Conservation (phyloP, 2,329 filamentous ascomycete species). For the Colletotrichum destructivum region DNA sequence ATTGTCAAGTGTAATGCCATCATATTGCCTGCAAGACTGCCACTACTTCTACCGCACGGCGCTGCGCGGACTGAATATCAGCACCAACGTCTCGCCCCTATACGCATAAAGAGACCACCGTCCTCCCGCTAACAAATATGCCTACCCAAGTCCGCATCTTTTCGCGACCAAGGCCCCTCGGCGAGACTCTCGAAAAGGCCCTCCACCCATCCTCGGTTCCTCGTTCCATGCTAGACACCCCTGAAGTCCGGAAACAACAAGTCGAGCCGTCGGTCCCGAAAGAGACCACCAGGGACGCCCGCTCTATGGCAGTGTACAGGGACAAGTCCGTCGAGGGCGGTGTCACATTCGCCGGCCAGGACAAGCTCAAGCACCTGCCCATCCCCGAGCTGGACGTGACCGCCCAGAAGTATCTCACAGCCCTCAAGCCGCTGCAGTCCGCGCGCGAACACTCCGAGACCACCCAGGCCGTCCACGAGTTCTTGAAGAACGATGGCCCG, state of each 20-base stretch:
- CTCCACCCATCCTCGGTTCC: slow-evolving; percentile 56
- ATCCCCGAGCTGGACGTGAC: slow-evolving; percentile 90
- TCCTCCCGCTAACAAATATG: slow-evolving; percentile 51
- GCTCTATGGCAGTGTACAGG: slow-evolving; percentile 67
- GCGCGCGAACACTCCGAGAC: slow-evolving; percentile 88
- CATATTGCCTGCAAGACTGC: slow-evolving; percentile 87
- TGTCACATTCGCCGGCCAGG: slow-evolving; percentile 91
- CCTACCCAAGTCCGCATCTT: slow-evolving; percentile 56
- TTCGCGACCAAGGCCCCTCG: slow-evolving; percentile 79
- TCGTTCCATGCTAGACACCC: slow-evolving; percentile 57
- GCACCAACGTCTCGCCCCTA: slow-evolving; percentile 82
- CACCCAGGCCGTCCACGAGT: slow-evolving; percentile 84
- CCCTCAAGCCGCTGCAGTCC: slow-evolving; percentile 85
- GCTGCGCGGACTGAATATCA: slow-evolving; percentile 86
- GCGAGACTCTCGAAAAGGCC: slow-evolving; percentile 74
- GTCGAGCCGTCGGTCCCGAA: slow-evolving; percentile 28
- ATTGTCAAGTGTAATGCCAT: slow-evolving; percentile 77
- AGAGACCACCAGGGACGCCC: slow-evolving; percentile 13
- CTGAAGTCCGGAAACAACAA: slow-evolving; percentile 41
- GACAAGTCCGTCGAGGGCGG: slow-evolving; percentile 74
- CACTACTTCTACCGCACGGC: slow-evolving; percentile 95
- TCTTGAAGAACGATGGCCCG: slow-evolving; percentile 84
- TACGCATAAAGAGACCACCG: slow-evolving; percentile 70
- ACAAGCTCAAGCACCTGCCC: slow-evolving; percentile 90
- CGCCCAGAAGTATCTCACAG: slow-evolving; percentile 83